Evolutionary conservation across 331 rosid genomes (phyloP).

Genomic region (Malus hybrid): DNA sequence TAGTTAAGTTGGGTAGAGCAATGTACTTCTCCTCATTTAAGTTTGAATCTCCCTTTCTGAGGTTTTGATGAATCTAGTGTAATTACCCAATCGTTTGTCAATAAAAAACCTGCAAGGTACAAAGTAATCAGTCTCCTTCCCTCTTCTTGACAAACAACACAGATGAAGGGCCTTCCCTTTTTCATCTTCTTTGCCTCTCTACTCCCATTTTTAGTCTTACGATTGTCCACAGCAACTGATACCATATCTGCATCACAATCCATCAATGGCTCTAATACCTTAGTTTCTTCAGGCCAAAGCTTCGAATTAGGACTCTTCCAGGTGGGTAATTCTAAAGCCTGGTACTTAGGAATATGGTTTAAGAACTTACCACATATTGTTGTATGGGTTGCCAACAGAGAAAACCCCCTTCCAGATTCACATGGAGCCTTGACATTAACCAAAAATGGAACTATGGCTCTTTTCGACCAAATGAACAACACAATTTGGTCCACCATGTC

Average conservation of each 20-base stretch:
- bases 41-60: too few species aligned
- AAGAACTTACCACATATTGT: neutral
- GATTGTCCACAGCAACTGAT: neutral
- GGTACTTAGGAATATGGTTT: conserved; percentile 24
- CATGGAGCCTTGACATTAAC: conserved; percentile 6
- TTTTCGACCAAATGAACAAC: neutral
- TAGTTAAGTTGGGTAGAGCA: too few species aligned
- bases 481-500: neutral
- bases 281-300: conserved; percentile 9
- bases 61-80: too few species aligned
- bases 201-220: neutral
- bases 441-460: conserved; percentile 11
- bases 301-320: conserved; percentile 20
- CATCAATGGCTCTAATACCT: neutral
- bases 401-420: neutral
- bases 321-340: neutral
- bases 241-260: neutral
- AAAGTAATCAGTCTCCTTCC: too few species aligned
- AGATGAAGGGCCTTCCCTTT: neutral
- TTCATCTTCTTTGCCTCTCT: neutral
- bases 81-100: too few species aligned
- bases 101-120: too few species aligned
- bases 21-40: too few species aligned
- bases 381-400: conserved; percentile 37
- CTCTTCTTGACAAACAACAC: too few species aligned